A percentile compares a stretch with the other conserved stretches of the same genome.
Evolutionary conservation across 1,284 basidiomycete genomes (phyloP).

Genomic region (Cryptococcus sp.): DNA sequence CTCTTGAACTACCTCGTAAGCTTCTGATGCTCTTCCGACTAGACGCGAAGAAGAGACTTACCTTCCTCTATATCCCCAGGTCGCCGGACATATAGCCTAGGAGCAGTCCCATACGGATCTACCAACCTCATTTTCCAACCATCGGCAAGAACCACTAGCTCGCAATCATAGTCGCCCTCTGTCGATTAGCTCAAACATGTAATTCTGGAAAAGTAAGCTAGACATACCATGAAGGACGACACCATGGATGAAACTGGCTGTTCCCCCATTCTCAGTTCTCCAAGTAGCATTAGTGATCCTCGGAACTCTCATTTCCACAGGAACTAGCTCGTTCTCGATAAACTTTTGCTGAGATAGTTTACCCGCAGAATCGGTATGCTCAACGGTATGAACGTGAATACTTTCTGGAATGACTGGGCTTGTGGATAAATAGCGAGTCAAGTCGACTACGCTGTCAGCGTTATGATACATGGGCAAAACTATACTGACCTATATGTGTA

Average conservation of each 20-base stretch:
- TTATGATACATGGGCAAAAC: no score
- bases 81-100: conserved; percentile 15
- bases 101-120: conserved; percentile 22
- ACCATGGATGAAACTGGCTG: conserved; percentile 8
- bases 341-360: conserved; percentile 12
- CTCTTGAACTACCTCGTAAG: conserved; percentile 5
- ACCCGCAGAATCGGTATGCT: conserved; percentile 16
- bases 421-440: conserved; percentile 15
- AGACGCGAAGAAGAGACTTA: conserved; percentile 3
- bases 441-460: conserved; percentile 8
- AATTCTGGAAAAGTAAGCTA: not conserved
- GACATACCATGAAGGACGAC: conserved; percentile 5
- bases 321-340: conserved; percentile 10
- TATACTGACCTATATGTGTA: conserved; percentile 49
- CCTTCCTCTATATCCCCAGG: conserved; percentile 9
- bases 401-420: conserved; percentile 10
- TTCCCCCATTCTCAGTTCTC: conserved; percentile 17
- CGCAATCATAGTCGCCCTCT: conserved; percentile 25
- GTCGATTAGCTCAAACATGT: conserved; percentile 17
- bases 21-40: not conserved
- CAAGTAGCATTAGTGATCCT: conserved; percentile 23
- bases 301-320: conserved; percentile 15
- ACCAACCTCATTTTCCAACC: conserved; percentile 26
- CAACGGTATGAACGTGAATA: conserved; percentile 20
- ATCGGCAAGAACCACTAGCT: conserved; percentile 24